Evolutionary conservation across 768 basidiomycete genomes (phyloP), one percentile per base, ranked within the genome.

Genomic region (Mycena kentingensis): DNA sequence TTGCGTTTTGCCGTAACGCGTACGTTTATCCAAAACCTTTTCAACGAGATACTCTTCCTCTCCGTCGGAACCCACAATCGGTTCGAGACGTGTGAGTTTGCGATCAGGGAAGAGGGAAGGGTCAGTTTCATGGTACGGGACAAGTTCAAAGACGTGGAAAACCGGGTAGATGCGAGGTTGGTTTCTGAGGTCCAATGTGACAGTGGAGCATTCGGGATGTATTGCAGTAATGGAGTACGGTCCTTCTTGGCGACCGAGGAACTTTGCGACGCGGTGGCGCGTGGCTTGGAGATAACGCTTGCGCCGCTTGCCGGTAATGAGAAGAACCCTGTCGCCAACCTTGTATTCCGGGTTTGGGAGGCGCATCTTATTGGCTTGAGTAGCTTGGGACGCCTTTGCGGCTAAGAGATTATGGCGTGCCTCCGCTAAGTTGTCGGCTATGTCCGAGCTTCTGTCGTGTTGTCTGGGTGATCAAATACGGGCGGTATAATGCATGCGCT

Each of bases 121-220:
- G 50, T 77, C 63, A 43, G 74, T 76, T 0, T 64, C 37, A 0
- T 51, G 11, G 36, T 59, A 68, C 0, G 46, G 60, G 1, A 58
- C 49, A 0, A 77, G 49, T 19, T 68, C 61, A 1, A 67, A 68
- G 1, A 61, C 60, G 37, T 77, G 72, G 60, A 76, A 77, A 0
- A 62, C 68, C 0, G 70, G 69, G 49, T 67, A 67, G 1, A 67
- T 60, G 26, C 53, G 57, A 1, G 47, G 46, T 1, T 44, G 61
- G 6, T 53, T 47, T 0, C 64, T 67, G 0, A 69, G 35, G 7
- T 68, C 50, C 0, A 69, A 51, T 0, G 64, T 69, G 0, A 67
- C 64, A 0, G 61, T 63, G 2, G 69, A 73, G 0, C 47, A 46
- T 1, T 47, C 46, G 0, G 41, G 31, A n/a, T 67, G 37, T 0